Evolutionary conservation across 352 stramenopile species (phyloP).

Genomic region (Pythium aristosporum): DNA sequence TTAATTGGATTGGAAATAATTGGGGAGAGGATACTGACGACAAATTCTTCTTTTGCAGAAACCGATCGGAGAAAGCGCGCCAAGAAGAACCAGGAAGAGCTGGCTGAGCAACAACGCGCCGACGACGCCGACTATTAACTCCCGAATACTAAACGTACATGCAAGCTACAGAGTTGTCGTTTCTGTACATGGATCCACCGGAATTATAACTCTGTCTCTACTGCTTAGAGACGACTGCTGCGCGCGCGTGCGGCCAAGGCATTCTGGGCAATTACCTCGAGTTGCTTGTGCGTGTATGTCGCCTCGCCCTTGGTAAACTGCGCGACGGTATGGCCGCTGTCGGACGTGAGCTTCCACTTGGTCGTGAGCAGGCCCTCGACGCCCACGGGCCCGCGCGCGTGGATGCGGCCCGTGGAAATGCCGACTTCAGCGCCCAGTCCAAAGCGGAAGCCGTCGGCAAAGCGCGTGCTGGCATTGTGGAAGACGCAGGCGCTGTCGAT

Average conservation of each 20-base stretch:
- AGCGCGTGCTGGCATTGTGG: conserved; percentile 96
- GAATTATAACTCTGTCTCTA: neutral
- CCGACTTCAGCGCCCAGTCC: conserved; percentile 97
- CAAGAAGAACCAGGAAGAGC: conserved; percentile 36
- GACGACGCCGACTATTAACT: conserved; percentile 33
- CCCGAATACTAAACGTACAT: neutral
- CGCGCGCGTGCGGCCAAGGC: conserved; percentile 52
- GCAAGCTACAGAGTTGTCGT: neutral
- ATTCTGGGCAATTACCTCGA: conserved; percentile 68
- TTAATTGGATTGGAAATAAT: neutral
- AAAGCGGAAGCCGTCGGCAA: conserved; percentile 97
- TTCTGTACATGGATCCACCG: no score
- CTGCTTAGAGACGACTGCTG: conserved; percentile 69
- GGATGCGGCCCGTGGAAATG: conserved; percentile 97
- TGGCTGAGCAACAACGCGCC: conserved; percentile 39
- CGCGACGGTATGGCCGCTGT: conserved; percentile 80
- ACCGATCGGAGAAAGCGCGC: conserved; percentile 64
- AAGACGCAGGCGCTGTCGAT: conserved; percentile 98
- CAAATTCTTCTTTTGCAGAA: conserved; percentile 28
- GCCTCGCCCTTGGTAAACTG: conserved; percentile 48
- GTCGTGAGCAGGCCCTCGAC: conserved; percentile 97
- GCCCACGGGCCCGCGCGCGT: conserved; percentile 94
- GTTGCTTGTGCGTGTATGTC: conserved; percentile 74
- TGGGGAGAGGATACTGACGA: neutral
- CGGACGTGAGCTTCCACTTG: conserved; percentile 95